Conservation (phyloP, 2,329 filamentous ascomycete species). For the Botryotinia globosa region DNA sequence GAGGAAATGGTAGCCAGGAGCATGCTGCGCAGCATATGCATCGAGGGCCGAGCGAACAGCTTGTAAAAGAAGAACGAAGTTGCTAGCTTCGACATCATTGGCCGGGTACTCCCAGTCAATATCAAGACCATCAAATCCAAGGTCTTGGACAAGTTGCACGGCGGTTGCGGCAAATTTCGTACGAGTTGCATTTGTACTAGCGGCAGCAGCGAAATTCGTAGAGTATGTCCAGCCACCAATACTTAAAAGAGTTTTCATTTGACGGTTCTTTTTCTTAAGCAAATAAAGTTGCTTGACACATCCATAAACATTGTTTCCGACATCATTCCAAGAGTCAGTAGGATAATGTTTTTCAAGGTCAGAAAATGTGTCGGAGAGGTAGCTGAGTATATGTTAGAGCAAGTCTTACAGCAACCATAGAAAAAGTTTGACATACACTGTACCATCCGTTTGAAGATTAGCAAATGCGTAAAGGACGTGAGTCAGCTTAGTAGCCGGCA, state of each 20-base stretch:
- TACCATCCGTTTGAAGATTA: conserved; percentile 68
- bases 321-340: conserved; percentile 67
- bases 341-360: conserved; percentile 76
- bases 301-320: conserved; percentile 72
- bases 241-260: conserved; percentile 73
- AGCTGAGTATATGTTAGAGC: conserved; percentile 40
- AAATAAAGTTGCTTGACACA: conserved; percentile 76
- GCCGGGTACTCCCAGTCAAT: conserved; percentile 35
- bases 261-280: conserved; percentile 73
- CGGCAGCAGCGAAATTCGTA: conserved; percentile 66
- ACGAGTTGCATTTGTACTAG: conserved; percentile 60
- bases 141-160: conserved; percentile 68
- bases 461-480: conserved; percentile 82
- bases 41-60: conserved; percentile 45
- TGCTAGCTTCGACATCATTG: conserved; percentile 32
- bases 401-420: conserved; percentile 50
- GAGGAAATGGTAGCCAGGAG: conserved; percentile 50
- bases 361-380: conserved; percentile 65
- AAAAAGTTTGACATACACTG: conserved; percentile 53
- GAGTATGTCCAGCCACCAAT: conserved; percentile 89
- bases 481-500: conserved; percentile 68
- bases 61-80: conserved; percentile 38
- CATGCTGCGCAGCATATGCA: conserved; percentile 46
- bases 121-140: conserved; percentile 58
- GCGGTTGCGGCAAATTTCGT: conserved; percentile 66